Conservation (phyloP, 352 stramenopile species). For the Phytophthora colocasiae region DNA sequence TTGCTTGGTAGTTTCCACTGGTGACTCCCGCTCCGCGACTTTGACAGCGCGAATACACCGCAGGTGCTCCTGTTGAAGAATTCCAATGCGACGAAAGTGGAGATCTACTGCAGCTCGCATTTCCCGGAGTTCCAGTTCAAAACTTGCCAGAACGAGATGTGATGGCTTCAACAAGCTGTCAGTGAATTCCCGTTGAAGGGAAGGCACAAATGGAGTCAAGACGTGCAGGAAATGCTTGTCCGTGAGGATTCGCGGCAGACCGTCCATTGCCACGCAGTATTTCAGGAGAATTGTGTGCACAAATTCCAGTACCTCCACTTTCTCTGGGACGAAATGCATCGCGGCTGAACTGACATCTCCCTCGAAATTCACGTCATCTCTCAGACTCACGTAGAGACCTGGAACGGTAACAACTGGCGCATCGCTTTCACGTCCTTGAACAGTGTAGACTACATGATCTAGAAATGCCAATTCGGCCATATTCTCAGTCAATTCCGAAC, state of each 20-base stretch:
- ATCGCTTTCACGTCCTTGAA: conserved; percentile 3
- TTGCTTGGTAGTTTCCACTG: conserved; percentile 4
- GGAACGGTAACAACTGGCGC: conserved; percentile 3
- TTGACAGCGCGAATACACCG: conserved; percentile 41
- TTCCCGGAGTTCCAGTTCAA: conserved; percentile 19
- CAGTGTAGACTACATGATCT: conserved; percentile 13
- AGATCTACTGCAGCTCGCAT: conserved; percentile 41
- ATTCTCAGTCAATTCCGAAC: not conserved
- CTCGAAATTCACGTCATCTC: conserved; percentile 33
- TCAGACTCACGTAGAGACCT: conserved; percentile 33
- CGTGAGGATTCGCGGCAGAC: conserved; percentile 41
- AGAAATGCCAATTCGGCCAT: not conserved
- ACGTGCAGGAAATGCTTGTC: conserved; percentile 40
- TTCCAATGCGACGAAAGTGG: conserved; percentile 42
- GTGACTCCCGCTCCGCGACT: conserved; percentile 34
- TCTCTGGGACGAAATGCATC: conserved; percentile 40
- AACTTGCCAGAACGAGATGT: conserved; percentile 30
- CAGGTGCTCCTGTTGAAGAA: conserved; percentile 44
- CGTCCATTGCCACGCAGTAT: conserved; percentile 59
- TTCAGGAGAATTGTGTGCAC: conserved; percentile 49
- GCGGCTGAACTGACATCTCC: conserved; percentile 23
- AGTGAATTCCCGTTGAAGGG: conserved; percentile 28
- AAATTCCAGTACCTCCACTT: conserved; percentile 47
- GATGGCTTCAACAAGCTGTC: conserved; percentile 39
- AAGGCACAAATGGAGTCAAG: conserved; percentile 50